These are phyloP conservation scores for Ceratocystis ficicola DNA, from an alignment of 2,329 filamentous ascomycete genomes.

Conservation along the genomic window DNA sequence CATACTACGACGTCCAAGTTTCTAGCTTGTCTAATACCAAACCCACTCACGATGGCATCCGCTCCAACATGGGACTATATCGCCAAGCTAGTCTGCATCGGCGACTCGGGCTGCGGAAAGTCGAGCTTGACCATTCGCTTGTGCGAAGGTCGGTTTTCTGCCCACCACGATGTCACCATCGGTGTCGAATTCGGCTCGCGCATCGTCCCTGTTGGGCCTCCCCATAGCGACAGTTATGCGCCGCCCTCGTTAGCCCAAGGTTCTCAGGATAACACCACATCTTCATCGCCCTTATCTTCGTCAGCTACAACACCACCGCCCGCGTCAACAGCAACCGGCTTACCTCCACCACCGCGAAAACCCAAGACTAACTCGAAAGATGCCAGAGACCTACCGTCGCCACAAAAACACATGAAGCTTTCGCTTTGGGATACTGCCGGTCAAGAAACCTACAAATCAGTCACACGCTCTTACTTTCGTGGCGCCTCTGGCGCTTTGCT, in stretches of 20 bases:
- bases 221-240: conserved; percentile 43
- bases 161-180: conserved; percentile 93
- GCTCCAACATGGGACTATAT: conserved; percentile 90
- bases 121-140: conserved; percentile 87
- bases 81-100: conserved; percentile 94
- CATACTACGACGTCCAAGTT: not conserved
- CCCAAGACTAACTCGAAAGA: conserved; percentile 24
- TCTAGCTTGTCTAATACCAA: not conserved
- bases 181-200: conserved; percentile 91
- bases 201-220: conserved; percentile 81
- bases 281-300: conserved; percentile 20
- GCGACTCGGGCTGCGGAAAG: conserved; percentile 93
- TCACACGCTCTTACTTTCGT: conserved; percentile 87
- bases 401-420: conserved; percentile 77
- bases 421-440: conserved; percentile 93
- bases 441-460: conserved; percentile 94
- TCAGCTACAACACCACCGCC: conserved; percentile 24
- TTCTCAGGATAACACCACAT: conserved; percentile 11
- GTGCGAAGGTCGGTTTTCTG: conserved; percentile 89
- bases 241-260: conserved; percentile 21
- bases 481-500: conserved; percentile 61
- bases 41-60: conserved; percentile 27
- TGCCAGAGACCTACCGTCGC: conserved; percentile 21
- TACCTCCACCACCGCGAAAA: conserved; percentile 42
- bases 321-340: conserved; percentile 28